Evolutionary conservation across 345 rosid species (phyloP).

Genomic region (Gossypium arboreum): DNA sequence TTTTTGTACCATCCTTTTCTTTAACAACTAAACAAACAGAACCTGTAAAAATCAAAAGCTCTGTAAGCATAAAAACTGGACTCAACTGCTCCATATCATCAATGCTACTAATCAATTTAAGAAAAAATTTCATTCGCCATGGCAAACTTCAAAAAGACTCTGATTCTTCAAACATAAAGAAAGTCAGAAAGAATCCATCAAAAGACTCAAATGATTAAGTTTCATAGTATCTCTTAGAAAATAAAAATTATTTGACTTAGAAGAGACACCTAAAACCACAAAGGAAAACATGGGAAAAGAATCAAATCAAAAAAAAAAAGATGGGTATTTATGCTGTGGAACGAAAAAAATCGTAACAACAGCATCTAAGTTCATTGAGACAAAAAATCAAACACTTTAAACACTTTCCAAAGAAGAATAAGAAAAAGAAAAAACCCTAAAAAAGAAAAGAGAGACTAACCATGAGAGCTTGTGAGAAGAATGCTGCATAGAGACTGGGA

Average conservation of each 20-base stretch:
- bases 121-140: background rate
- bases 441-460: background rate
- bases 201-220: background rate
- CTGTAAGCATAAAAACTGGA: background rate
- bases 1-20: background rate
- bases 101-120: background rate
- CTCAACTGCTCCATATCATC: background rate
- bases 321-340: background rate
- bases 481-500: background rate
- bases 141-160: background rate
- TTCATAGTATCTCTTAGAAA: background rate
- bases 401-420: background rate
- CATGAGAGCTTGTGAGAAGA: slow-evolving; percentile 3
- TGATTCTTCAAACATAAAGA: background rate
- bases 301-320: too few relatives aligned
- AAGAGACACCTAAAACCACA: background rate
- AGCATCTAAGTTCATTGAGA: background rate
- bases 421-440: background rate
- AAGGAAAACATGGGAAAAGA: background rate
- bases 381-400: background rate
- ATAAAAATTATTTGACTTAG: background rate
- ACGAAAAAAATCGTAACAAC: background rate
- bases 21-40: background rate
- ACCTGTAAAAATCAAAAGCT: background rate
- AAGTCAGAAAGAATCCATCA: too few relatives aligned